These are phyloP conservation scores for Cyamopsis tetragonoloba DNA, from an alignment of 306 rosid species.

Conservation along the genomic window DNA sequence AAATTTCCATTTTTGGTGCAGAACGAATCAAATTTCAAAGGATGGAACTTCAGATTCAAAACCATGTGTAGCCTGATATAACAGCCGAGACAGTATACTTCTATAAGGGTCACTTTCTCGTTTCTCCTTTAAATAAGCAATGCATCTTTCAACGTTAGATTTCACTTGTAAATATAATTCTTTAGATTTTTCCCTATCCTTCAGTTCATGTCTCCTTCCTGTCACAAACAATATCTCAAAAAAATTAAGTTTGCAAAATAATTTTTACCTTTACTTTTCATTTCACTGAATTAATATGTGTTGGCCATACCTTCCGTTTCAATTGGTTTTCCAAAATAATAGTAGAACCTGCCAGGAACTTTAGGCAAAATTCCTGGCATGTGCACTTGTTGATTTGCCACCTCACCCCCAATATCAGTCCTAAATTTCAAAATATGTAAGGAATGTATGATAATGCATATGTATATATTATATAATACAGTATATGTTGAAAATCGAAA, in stretches of 20 bases:
- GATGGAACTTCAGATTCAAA: constrained; percentile 62
- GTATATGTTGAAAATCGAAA: not conserved
- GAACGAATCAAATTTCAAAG: constrained; percentile 57
- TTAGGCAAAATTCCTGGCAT: constrained; percentile 68
- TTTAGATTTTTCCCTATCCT: constrained; percentile 50
- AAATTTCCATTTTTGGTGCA: not conserved
- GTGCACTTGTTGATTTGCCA: constrained; percentile 69
- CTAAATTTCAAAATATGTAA: constrained; percentile 34
- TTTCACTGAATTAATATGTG: not conserved
- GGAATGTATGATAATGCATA: not conserved
- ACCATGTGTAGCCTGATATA: constrained; percentile 60
- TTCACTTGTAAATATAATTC: constrained; percentile 68
- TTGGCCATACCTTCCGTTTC: constrained; percentile 65
- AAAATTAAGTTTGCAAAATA: not conserved
- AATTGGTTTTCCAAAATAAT: constrained; percentile 75
- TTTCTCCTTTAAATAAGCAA: constrained; percentile 64
- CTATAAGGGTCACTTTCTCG: constrained; percentile 75
- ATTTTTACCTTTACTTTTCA: constrained; percentile 1
- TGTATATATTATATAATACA: not conserved
- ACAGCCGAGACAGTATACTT: constrained; percentile 48
- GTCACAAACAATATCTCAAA: constrained; percentile 28
- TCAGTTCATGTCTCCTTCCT: constrained; percentile 65
- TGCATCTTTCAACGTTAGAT: constrained; percentile 64
- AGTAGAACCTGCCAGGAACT: constrained; percentile 84
- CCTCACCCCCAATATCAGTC: constrained; percentile 51